Base-by-base conservation (phyloP, 805 yeast genomes). In the Vanderwaltozyma tropicalis region DNA sequence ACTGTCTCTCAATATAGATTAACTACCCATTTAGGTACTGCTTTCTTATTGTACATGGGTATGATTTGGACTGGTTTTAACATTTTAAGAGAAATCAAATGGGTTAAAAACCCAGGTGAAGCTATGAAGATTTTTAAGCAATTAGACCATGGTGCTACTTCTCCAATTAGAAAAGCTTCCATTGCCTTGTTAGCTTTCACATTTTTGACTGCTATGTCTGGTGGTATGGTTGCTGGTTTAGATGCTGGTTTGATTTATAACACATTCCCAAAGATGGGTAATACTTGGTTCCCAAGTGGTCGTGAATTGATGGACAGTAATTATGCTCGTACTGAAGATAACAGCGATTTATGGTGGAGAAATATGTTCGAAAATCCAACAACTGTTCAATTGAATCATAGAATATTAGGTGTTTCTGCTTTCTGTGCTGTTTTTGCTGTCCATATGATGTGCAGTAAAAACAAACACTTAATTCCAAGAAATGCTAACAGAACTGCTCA, bases 201-300 rank as follows among this genome's bases (percentile, higher is more conserved):
- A 1, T 89, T 87, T 50, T 41, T 80, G 29, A 92, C 99, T 15
- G 95, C 96, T 14, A 82, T 92, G 94, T 76, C 95, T 10, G 99
- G 98, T 43, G 96, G 95, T 13, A 76, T 92, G 70, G 99, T 92
- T 32, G 98, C 99, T 13, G 98, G 98, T 8, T 68, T 92, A 39
- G 98, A 92, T 62, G 98, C 99, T 3, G 98, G 98, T 35, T 68
- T 88, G 61, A 87, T 92, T 47, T 92, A 92, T 63, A 92, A 92
- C 61, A 80, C 94, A 4, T 92, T 87, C 72, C 98, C 99, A 24
- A 83, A 80, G 51, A 92, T 92, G 98, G 97, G 97, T 30, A 85
- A 85, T 35, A 74, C 73, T 29, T 71, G 73, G 64, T 46, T 82
- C 28, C 98, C 99, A 9, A 72, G 82, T 14, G 61, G 55, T n/a